Conservation (phyloP, 768 basidiomycete species). For the Termitomyces sp. region DNA sequence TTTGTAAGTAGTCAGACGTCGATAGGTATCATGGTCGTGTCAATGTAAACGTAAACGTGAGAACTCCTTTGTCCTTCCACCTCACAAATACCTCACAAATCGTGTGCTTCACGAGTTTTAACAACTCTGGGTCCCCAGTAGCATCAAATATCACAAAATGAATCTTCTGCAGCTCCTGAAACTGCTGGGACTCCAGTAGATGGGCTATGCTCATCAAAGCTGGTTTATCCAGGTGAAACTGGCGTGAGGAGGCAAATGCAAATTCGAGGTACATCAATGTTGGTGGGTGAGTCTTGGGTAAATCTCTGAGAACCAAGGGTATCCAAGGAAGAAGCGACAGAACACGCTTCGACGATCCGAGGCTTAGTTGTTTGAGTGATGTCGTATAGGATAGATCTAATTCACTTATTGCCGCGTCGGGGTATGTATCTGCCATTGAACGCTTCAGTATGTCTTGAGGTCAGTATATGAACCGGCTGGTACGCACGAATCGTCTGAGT, state of each 20-base stretch:
- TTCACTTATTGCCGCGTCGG: constrained; percentile 7
- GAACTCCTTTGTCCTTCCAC: constrained; percentile 4
- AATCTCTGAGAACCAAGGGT: constrained; percentile 15
- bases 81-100: constrained; percentile 7
- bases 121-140: constrained; percentile 13
- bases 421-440: constrained; percentile 5
- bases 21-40: not conserved
- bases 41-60: constrained; percentile 9
- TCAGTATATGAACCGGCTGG: not conserved
- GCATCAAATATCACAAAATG: constrained; percentile 21
- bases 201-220: constrained; percentile 17
- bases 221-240: constrained; percentile 24
- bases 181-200: constrained; percentile 16
- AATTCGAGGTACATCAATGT: constrained; percentile 18
- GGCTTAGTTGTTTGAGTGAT: constrained; percentile 17
- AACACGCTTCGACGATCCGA: constrained; percentile 22
- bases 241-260: constrained; percentile 22
- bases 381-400: constrained; percentile 19
- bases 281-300: constrained; percentile 8
- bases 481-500: constrained; percentile 8
- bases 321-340: constrained; percentile 24
- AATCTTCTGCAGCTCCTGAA: constrained; percentile 15
- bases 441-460: not conserved
- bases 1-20: not conserved
- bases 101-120: constrained; percentile 7